Percentiles rank a stretch among this genome's conserved stretches.
Conservation (phyloP, 768 basidiomycete species). For the Lactifluus piperatus region DNA sequence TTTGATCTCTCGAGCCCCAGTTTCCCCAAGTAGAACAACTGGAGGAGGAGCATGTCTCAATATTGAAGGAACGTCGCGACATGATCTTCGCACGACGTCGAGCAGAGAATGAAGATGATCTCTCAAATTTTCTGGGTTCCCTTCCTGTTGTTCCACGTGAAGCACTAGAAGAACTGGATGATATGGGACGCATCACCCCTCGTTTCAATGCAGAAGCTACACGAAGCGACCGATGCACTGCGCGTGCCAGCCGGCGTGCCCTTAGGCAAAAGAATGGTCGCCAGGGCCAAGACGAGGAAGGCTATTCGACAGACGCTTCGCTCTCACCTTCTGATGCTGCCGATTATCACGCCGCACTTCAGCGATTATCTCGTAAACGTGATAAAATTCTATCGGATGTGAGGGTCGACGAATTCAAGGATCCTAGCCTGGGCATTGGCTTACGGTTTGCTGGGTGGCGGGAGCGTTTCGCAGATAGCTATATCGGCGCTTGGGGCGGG, state of each 20-base stretch:
- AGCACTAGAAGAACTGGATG: slow-evolving; percentile 45
- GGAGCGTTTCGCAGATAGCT: slow-evolving; percentile 67
- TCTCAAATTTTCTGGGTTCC: slow-evolving; percentile 57
- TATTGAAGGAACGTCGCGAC: slow-evolving; percentile 64
- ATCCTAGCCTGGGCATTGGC: slow-evolving; percentile 66
- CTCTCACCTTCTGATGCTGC: slow-evolving; percentile 55
- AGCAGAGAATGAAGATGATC: slow-evolving; percentile 77
- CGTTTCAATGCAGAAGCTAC: slow-evolving; percentile 37
- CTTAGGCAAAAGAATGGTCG: slow-evolving; percentile 29
- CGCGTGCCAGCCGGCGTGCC: slow-evolving; percentile 48
- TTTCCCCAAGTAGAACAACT: slow-evolving; percentile 71
- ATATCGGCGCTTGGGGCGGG: slow-evolving; percentile 84
- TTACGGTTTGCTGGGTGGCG: slow-evolving; percentile 66
- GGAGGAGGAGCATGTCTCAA: slow-evolving; percentile 63
- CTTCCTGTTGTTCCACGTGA: slow-evolving; percentile 27
- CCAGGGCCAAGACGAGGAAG: slow-evolving; percentile 48
- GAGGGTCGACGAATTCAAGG: slow-evolving; percentile 70
- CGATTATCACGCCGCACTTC: slow-evolving; percentile 59
- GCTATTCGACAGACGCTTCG: slow-evolving; percentile 80
- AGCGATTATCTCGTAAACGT: slow-evolving; percentile 41
- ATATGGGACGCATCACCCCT: slow-evolving; percentile 46
- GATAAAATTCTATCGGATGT: slow-evolving; percentile 71
- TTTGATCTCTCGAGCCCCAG: slow-evolving; percentile 32
- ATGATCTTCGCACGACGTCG: slow-evolving; percentile 60
- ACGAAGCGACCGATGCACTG: slow-evolving; percentile 48